Evolutionary conservation across 2,329 filamentous ascomycete genomes (phyloP).

Genomic region (Cryphonectria radicalis): DNA sequence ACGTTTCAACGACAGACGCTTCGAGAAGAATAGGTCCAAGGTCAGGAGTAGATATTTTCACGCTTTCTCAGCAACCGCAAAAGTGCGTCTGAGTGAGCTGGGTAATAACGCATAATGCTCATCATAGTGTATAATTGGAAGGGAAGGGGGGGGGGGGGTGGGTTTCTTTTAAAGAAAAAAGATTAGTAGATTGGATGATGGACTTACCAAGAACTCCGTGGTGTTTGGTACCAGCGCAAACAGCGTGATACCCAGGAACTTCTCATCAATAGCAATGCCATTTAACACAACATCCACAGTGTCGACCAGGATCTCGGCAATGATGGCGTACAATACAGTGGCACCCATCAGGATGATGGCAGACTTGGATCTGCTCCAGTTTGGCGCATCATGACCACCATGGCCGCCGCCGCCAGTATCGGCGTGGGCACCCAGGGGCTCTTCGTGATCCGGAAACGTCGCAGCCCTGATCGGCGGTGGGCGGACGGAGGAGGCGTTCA

Average conservation of each 20-base stretch:
- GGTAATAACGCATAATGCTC: constrained; percentile 30
- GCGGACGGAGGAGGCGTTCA: constrained; percentile 30
- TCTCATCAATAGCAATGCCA: constrained; percentile 90
- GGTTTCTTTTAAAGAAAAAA: constrained; percentile 5
- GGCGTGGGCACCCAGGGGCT: constrained; percentile 38
- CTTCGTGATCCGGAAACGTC: constrained; percentile 52
- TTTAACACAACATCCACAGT: constrained; percentile 96
- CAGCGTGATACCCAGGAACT: constrained; percentile 94
- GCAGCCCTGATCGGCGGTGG: constrained; percentile 42
- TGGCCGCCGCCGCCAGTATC: constrained; percentile 41
- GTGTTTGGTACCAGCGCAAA: constrained; percentile 98
- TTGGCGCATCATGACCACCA: constrained; percentile 95
- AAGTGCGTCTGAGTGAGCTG: constrained; percentile 29
- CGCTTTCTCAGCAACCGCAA: constrained; percentile 16
- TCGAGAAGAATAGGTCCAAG: constrained; percentile 18
- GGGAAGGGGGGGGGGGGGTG: neutral
- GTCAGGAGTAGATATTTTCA: constrained; percentile 30
- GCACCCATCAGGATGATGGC: constrained; percentile 85
- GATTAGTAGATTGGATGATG: neutral
- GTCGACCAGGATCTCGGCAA: constrained; percentile 95
- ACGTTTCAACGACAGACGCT: neutral
- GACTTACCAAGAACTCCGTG: constrained; percentile 87
- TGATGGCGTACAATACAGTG: constrained; percentile 91
- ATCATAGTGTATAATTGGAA: constrained; percentile 13
- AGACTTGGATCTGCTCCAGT: constrained; percentile 94